Percentiles rank a stretch among this genome's conserved stretches.
These are phyloP conservation scores for Lagenidium sp. DNA, from an alignment of 352 stramenopile species.

Conservation along the genomic window DNA sequence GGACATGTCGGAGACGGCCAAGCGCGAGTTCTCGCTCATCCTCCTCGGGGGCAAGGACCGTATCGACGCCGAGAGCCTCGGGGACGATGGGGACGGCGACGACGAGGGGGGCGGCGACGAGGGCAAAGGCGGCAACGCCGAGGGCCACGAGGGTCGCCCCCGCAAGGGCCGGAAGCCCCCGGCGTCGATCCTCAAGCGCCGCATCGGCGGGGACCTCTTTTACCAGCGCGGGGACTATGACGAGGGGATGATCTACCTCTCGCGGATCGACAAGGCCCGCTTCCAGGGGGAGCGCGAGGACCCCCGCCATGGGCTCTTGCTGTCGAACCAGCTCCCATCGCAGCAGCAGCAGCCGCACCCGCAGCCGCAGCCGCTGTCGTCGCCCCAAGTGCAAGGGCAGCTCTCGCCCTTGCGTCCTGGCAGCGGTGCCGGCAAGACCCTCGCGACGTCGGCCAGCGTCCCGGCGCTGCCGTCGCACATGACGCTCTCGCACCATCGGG, in stretches of 20 bases:
- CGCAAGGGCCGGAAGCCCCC: no score
- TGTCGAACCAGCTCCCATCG: no score
- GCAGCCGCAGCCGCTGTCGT: constrained; percentile 31
- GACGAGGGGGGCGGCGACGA: not conserved
- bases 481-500: not conserved
- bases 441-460: constrained; percentile 2
- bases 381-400: constrained; percentile 26
- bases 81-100: constrained; percentile 1
- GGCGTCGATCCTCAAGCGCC: constrained; percentile 12
- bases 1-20: constrained; percentile 19
- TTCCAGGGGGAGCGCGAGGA: constrained; percentile 51
- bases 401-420: not conserved
- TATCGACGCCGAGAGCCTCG: not conserved
- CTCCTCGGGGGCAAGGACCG: constrained; percentile 21
- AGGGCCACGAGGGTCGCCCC: constrained; percentile 1
- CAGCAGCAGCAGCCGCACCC: constrained; percentile 30
- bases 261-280: constrained; percentile 61
- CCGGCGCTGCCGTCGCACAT: not conserved
- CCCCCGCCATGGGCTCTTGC: constrained; percentile 42
- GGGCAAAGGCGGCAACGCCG: constrained; percentile 3
- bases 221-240: constrained; percentile 81
- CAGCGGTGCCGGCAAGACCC: constrained; percentile 14
- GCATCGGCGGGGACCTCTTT: constrained; percentile 67
- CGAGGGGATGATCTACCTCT: constrained; percentile 82
- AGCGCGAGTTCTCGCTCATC: constrained; percentile 57